phyloP scores from a whole-genome alignment of 768 basidiomycete genomes.

The Tephrocybe sp. region DNA sequence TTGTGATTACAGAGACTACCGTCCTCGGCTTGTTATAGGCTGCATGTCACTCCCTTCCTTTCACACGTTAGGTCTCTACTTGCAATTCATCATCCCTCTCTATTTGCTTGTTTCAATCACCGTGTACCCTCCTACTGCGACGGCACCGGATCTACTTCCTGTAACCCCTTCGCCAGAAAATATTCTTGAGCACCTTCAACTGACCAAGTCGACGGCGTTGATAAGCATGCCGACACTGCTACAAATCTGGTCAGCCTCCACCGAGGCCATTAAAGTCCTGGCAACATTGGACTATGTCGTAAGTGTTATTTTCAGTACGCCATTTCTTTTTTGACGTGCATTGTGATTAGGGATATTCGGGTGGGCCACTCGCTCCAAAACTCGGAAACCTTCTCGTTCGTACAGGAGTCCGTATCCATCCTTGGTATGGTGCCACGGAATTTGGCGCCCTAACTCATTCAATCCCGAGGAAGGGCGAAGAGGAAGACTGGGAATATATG shows the following conservation, averaged over 20 bases:
- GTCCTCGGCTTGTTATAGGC: too few species aligned
- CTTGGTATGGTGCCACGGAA: constrained; percentile 13
- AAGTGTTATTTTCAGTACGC: not conserved
- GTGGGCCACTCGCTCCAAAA: not conserved
- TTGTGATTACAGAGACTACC: too few species aligned
- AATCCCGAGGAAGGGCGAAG: constrained; percentile 12
- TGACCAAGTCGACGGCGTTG: constrained; percentile 25
- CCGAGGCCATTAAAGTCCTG: constrained; percentile 13
- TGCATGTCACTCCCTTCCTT: too few species aligned
- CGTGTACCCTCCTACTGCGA: not conserved
- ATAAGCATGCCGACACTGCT: constrained; percentile 38
- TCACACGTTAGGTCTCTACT: too few species aligned
- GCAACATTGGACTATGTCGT: not conserved
- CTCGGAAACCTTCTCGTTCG: constrained; percentile 6
- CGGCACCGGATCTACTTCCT: constrained; percentile 20
- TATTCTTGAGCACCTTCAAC: constrained; percentile 31
- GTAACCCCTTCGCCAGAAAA: constrained; percentile 36
- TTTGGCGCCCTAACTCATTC: not conserved
- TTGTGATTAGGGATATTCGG: not conserved
- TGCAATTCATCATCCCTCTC: too few species aligned
- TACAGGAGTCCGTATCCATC: not conserved
- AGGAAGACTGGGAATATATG: constrained; percentile 19
- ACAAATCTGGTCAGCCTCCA: constrained; percentile 32
- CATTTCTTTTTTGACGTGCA: not conserved
- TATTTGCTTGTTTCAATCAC: constrained; percentile 20